These are phyloP conservation scores for Spiromastix sp. DNA, from an alignment of 2,329 filamentous ascomycete genomes.

Conservation along the genomic window DNA sequence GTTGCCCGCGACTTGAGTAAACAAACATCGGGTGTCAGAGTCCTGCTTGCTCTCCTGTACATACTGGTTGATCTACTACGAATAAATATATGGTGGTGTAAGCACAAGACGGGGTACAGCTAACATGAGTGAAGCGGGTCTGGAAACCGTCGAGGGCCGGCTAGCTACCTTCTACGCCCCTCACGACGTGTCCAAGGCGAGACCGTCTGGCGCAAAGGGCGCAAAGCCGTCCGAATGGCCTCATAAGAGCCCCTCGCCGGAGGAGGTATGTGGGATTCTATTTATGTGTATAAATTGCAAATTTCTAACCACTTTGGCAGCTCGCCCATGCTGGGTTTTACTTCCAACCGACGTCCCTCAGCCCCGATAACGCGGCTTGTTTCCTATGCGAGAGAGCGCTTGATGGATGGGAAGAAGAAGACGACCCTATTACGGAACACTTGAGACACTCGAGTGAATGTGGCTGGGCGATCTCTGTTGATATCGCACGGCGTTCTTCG, in stretches of 20 bases:
- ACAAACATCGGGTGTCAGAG: too few relatives aligned
- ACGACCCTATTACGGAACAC: constrained; percentile 77
- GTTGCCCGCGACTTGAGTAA: too few relatives aligned
- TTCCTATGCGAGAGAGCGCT: constrained; percentile 77
- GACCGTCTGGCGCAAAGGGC: constrained; percentile 55
- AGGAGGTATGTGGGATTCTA: constrained; percentile 44
- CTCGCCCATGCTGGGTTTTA: constrained; percentile 88
- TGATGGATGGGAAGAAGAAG: constrained; percentile 83
- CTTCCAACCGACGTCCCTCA: constrained; percentile 64
- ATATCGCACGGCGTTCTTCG: constrained; percentile 38
- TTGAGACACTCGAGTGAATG: constrained; percentile 71
- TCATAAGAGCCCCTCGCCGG: constrained; percentile 55
- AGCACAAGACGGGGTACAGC: too few relatives aligned
- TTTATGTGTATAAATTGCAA: constrained; percentile 9
- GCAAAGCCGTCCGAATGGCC: constrained; percentile 61
- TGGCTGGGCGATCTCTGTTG: constrained; percentile 72
- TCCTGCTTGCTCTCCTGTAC: too few relatives aligned
- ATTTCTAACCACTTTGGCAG: constrained; percentile 35
- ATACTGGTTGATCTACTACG: too few relatives aligned
- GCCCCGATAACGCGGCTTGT: constrained; percentile 80
- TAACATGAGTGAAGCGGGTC: constrained; percentile 19
- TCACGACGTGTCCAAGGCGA: constrained; percentile 53
- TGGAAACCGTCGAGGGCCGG: constrained; percentile 62
- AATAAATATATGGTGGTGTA: too few relatives aligned
- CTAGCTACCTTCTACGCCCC: constrained; percentile 66